Evolutionary conservation across 2,329 filamentous ascomycete species (phyloP), one percentile per base, ranked within the genome.

Genomic region (Amesomyces nigricolor): DNA sequence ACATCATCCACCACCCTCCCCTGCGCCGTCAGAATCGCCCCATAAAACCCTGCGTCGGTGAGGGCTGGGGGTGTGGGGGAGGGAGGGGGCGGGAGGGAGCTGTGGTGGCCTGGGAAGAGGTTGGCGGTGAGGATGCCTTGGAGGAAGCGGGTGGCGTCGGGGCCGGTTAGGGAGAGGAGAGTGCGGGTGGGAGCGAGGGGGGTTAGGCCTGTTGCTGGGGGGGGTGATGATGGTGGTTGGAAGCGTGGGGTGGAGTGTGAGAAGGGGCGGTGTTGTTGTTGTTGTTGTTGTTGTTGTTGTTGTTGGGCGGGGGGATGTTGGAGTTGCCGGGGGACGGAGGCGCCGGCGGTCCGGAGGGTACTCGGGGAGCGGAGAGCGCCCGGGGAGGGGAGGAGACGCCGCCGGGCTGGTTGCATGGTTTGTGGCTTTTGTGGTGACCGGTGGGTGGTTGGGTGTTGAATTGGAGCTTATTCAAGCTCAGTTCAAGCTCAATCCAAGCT

Each of bases 121-220:
- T 85, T 87, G 60, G 86, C 82, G 1, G 92, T 96, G 61, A 94
- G 81, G 54, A 95, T 82, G 52, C 92, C 91, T 70, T 97, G 91
- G 2, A 99, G 80, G 71, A 91, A 97, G 63, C 87, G 86, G 46
- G 87, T 80, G 32, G 90, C 85, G 65, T 96, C 92, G 3, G 78
- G 78, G 2, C 94, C 94, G 14, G 85, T 81, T 59, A 97, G 75
- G 40, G 86, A 86, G 62, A 99, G 85, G 44, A 97, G 78, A 51
- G 84, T 83, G 48, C 94, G 88, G 61, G 86, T n/a, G 81, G 73
- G 59, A 97, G 81, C 26, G 70, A 69, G 13, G 81, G 70, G 69
- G 13, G 81, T 73, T 70, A 81, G 67, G 62, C 74, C 76, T 57
- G 78, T 66, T 78, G 76, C 13, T 78, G 76, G 39, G 75, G 71